Evolutionary conservation across 441 rosid species (phyloP).

Genomic region (Populus tomentosa): DNA sequence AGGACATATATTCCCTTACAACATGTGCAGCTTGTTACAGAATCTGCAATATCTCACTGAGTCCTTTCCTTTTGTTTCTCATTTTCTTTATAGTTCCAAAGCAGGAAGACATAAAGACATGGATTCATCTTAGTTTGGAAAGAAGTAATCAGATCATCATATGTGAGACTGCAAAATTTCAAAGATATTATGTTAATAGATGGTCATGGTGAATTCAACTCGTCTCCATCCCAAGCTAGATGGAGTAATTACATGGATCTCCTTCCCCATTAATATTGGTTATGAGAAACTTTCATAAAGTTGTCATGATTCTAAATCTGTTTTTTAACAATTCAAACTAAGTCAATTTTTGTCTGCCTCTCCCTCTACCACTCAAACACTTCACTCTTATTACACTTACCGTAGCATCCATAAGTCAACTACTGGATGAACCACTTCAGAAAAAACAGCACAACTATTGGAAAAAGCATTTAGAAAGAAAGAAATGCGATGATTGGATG

Average conservation of each 20-base stretch:
- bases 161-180: no score
- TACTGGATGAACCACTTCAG: not conserved
- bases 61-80: not conserved
- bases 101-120: not conserved
- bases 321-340: not conserved
- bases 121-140: not conserved
- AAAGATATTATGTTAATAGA: not conserved
- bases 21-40: not conserved
- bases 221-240: not conserved
- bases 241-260: not conserved
- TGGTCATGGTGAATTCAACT: not conserved
- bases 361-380: not conserved
- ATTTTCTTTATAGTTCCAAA: not conserved
- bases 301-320: not conserved
- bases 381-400: not conserved
- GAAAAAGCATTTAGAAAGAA: not conserved
- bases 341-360: not conserved
- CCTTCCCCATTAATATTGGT: not conserved
- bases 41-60: not conserved
- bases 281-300: not conserved
- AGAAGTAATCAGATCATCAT: not conserved
- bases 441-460: not conserved
- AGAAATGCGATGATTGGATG: not conserved
- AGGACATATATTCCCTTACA: not conserved
- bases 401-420: not conserved